Percentiles rank a stretch among this genome's conserved stretches.
phyloP scores from a whole-genome alignment of 805 yeast genomes.

The Ogataea minuta region DNA sequence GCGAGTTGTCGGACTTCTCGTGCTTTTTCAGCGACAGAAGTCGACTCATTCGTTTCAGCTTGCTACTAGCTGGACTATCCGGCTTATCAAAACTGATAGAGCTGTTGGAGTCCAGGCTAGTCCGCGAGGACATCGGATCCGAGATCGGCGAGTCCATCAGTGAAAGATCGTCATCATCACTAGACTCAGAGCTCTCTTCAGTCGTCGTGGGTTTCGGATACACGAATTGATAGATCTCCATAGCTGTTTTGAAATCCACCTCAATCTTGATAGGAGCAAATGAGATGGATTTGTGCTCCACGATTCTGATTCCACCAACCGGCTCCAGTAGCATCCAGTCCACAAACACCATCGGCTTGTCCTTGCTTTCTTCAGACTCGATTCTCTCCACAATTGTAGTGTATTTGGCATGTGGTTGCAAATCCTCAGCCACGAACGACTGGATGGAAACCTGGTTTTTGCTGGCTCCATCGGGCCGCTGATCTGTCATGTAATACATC shows the following conservation, averaged over 20 bases:
- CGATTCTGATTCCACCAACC: constrained; percentile 62
- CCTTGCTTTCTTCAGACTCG: constrained; percentile 1
- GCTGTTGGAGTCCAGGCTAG: constrained; percentile 14
- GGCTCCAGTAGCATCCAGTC: constrained; percentile 58
- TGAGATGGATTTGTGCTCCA: constrained; percentile 47
- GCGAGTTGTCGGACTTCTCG: neutral
- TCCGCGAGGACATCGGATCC: constrained; percentile 6
- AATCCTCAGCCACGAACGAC: constrained; percentile 72
- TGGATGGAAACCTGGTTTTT: constrained; percentile 57
- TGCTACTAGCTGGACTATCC: constrained; percentile 3
- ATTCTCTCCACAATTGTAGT: constrained; percentile 61
- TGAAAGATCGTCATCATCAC: constrained; percentile 9
- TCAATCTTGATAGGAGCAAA: constrained; percentile 56
- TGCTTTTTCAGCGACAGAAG: constrained; percentile 8
- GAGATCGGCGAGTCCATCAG: constrained; percentile 5
- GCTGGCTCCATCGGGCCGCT: constrained; percentile 68
- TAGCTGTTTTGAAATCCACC: constrained; percentile 55
- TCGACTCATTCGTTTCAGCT: constrained; percentile 12
- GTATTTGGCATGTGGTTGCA: constrained; percentile 54
- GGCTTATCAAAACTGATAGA: neutral
- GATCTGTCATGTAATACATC: constrained; percentile 58
- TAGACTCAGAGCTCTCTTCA: constrained; percentile 6
- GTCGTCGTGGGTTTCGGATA: constrained; percentile 25
- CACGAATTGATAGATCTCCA: constrained; percentile 40
- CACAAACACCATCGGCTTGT: constrained; percentile 37